Percentiles rank a stretch among this genome's conserved stretches.
Evolutionary conservation across 352 stramenopile species (phyloP).

Genomic region (Sclerospora graminicola): DNA sequence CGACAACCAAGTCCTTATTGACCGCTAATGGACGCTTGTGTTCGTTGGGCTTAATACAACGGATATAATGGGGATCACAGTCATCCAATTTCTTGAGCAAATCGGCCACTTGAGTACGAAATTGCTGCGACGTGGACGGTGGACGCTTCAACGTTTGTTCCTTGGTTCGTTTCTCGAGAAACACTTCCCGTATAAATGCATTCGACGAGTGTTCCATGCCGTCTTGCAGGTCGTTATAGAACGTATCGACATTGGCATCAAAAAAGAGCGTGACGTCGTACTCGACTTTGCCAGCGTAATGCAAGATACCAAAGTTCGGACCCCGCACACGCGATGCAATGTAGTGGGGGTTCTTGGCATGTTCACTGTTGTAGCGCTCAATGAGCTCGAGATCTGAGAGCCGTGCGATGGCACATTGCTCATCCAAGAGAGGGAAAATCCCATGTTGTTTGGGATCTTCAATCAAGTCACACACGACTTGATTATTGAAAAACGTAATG

Average conservation of each 20-base stretch:
- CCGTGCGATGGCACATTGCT: conserved; percentile 66
- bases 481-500: conserved; percentile 83
- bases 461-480: conserved; percentile 83
- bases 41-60: conserved; percentile 88
- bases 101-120: conserved; percentile 65
- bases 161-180: conserved; percentile 66
- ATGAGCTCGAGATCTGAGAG: conserved; percentile 68
- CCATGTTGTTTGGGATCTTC: conserved; percentile 74
- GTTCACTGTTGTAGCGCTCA: conserved; percentile 64
- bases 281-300: conserved; percentile 82
- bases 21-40: conserved; percentile 64
- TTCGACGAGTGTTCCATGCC: conserved; percentile 66
- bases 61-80: conserved; percentile 87
- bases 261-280: conserved; percentile 83
- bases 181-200: conserved; percentile 65
- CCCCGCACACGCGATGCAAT: conserved; percentile 56
- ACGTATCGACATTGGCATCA: conserved; percentile 77
- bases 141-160: conserved; percentile 78
- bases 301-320: conserved; percentile 67
- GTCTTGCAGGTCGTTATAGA: conserved; percentile 74
- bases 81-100: conserved; percentile 78
- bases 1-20: conserved; percentile 52
- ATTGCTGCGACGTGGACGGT: conserved; percentile 77
- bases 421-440: conserved; percentile 74
- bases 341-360: conserved; percentile 67